These are phyloP conservation scores for Zygosaccharomyces lentus DNA, from an alignment of 805 yeast genomes.

Conservation along the genomic window DNA sequence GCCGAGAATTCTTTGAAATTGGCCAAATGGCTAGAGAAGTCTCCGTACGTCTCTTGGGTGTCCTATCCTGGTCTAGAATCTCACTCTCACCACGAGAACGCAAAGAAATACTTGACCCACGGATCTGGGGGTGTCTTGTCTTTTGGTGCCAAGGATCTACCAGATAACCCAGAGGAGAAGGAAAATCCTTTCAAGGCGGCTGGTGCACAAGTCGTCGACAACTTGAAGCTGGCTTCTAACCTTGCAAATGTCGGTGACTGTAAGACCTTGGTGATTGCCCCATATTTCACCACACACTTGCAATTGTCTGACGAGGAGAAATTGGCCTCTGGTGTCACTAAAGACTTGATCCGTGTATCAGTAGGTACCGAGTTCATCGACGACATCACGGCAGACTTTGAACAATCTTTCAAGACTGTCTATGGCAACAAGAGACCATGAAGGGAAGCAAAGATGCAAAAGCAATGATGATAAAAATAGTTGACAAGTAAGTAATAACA, in stretches of 20 bases:
- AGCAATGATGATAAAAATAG: not conserved
- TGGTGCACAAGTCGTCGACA: constrained; percentile 81
- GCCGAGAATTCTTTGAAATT: constrained; percentile 74
- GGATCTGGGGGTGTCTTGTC: constrained; percentile 88
- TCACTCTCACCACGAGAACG: constrained; percentile 71
- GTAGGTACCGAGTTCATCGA: constrained; percentile 91
- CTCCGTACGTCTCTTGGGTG: constrained; percentile 80
- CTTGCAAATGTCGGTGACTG: constrained; percentile 97
- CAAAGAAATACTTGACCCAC: constrained; percentile 73
- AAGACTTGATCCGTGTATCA: constrained; percentile 82
- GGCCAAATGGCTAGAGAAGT: constrained; percentile 69
- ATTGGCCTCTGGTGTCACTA: constrained; percentile 77
- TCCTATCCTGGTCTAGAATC: constrained; percentile 86
- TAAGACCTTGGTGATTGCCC: constrained; percentile 92
- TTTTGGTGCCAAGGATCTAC: constrained; percentile 74
- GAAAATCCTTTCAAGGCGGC: constrained; percentile 63
- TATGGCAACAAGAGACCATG: constrained; percentile 35
- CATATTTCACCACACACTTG: constrained; percentile 93
- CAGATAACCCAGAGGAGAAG: constrained; percentile 37
- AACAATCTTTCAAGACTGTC: constrained; percentile 72
- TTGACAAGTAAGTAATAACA: not conserved
- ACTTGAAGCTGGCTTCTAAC: constrained; percentile 79
- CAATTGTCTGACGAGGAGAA: constrained; percentile 83
- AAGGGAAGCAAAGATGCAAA: not conserved
- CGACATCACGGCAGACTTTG: constrained; percentile 84